Conservation (phyloP, 495 filamentous ascomycete genomes). For the Aspergillus heteromorphus region DNA sequence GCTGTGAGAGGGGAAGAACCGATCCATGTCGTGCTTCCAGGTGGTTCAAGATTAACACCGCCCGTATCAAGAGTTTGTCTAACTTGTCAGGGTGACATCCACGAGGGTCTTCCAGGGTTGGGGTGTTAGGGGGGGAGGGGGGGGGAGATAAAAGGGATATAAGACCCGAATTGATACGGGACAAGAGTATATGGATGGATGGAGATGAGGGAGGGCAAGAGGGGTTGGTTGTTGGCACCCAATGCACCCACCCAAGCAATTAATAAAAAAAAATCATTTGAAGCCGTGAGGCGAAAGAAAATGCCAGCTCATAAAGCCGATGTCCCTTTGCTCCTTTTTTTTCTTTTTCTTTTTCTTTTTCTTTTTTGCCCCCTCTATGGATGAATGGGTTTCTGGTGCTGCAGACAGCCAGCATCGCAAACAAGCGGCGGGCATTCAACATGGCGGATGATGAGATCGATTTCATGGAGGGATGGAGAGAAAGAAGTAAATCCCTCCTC, state of each 20-base stretch:
- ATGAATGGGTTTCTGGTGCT: not conserved
- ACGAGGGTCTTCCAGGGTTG: not conserved
- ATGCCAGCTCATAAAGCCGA: conserved; percentile 22
- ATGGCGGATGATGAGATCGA: not conserved
- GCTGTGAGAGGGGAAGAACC: conserved; percentile 13
- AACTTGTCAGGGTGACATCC: conserved; percentile 1
- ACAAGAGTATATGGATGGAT: too few species aligned
- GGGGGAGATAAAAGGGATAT: conserved; percentile 5
- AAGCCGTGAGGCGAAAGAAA: conserved; percentile 10
- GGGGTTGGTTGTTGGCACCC: not conserved
- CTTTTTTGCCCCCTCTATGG: not conserved
- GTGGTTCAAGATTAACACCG: not conserved
- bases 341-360: not conserved
- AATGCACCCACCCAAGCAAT: not conserved
- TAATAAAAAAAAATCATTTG: conserved; percentile 9
- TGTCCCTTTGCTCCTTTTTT: not conserved
- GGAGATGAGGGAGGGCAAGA: not conserved
- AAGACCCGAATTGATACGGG: not conserved
- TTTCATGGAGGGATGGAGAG: not conserved
- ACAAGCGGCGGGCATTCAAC: conserved; percentile 7
- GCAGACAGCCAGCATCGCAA: conserved; percentile 15
- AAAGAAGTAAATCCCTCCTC: not conserved
- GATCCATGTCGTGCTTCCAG: conserved; percentile 20
- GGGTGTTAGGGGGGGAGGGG: too few species aligned
- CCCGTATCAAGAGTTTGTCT: not conserved